phyloP scores from a whole-genome alignment of 805 yeast genomes.

The Komagataella pseudopastoris region DNA sequence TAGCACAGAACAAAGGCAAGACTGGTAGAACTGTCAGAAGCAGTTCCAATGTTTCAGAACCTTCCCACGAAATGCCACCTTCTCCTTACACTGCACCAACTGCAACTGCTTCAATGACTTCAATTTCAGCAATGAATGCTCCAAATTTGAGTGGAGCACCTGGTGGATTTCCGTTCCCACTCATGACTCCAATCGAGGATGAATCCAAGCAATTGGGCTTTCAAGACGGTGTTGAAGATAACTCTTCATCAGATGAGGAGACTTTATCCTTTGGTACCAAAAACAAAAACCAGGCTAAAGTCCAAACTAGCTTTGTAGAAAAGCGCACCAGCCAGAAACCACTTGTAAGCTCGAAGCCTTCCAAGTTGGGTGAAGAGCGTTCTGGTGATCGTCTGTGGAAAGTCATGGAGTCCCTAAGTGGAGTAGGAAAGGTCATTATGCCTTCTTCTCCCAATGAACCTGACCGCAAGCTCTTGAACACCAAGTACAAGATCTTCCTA shows the following conservation, averaged over 20 bases:
- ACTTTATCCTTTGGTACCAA: constrained; percentile 50
- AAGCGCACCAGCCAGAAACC: constrained; percentile 1
- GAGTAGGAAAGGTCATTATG: constrained; percentile 65
- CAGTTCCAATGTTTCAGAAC: constrained; percentile 11
- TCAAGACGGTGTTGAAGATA: constrained; percentile 4
- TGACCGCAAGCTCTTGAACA: constrained; percentile 57
- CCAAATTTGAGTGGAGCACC: constrained; percentile 16
- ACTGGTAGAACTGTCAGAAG: constrained; percentile 9
- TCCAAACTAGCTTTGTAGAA: constrained; percentile 27
- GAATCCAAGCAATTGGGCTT: constrained; percentile 18
- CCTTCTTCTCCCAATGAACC: constrained; percentile 48
- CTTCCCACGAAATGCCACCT: constrained; percentile 18
- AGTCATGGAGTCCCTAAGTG: constrained; percentile 73
- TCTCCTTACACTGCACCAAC: constrained; percentile 74
- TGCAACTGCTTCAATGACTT: constrained; percentile 59
- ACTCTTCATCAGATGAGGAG: constrained; percentile 21
- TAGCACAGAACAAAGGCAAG: constrained; percentile 15
- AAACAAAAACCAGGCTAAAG: constrained; percentile 37
- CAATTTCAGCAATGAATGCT: constrained; percentile 35
- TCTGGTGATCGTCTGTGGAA: constrained; percentile 69
- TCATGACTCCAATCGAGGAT: constrained; percentile 23
- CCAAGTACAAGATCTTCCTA: constrained; percentile 74
- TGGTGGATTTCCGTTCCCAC: constrained; percentile 33
- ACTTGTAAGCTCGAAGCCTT: not conserved
- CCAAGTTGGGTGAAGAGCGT: constrained; percentile 5